Evolutionary conservation across 2,329 filamentous ascomycete genomes (phyloP), one percentile per base, ranked within the genome.

Genomic region (Ustilaginoidea virens): DNA sequence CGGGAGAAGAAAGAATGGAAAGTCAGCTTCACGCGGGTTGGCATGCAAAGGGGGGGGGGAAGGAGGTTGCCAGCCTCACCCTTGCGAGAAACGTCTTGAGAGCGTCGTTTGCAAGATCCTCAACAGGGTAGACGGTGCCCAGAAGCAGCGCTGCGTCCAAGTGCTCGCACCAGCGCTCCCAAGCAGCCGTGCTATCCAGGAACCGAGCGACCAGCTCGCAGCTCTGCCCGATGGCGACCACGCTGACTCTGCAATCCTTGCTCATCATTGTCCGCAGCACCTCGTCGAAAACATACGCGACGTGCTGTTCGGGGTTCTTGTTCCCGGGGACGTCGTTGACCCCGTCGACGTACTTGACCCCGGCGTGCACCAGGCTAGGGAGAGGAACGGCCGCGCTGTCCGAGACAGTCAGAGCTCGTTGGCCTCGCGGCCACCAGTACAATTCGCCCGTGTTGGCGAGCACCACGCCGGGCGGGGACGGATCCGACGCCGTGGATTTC

Each of bases 401-500:
- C 0, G 47, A 45, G 1, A 63, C 47, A 1, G 69, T 79, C 35
- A 92, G 58, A 0, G 72, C 61, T 27, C 66, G 63, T 29, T 63
- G 53, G 1, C 63, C 63, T 29, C 68, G 63, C 23, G 79, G 70
- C 48, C 79, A 81, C 74, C 82, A 94, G 42, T 75, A 60, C 12
- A 80, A 57, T 52, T 92, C 74, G 4, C 81, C 82, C 4, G 72
- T 61, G 46, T 93, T 94, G 25, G 82, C 69, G 16, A 93, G 57
- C 17, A 94, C 55, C 32, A 94, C 55, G 3, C 68, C 78, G 0
- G 65, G 72, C 2, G 55, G 37, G 2, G 47, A 39, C 0, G 44
- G 17, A 13, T 60, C 53, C 0, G 39, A 27, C 0, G 48, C 37
- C 10, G 49, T 54, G 19, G 50, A 50, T 15, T 26, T 36, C 32